Conservation (phyloP, 225 moss, liverwort and hornwort species). For the Straminergon stramineum region DNA sequence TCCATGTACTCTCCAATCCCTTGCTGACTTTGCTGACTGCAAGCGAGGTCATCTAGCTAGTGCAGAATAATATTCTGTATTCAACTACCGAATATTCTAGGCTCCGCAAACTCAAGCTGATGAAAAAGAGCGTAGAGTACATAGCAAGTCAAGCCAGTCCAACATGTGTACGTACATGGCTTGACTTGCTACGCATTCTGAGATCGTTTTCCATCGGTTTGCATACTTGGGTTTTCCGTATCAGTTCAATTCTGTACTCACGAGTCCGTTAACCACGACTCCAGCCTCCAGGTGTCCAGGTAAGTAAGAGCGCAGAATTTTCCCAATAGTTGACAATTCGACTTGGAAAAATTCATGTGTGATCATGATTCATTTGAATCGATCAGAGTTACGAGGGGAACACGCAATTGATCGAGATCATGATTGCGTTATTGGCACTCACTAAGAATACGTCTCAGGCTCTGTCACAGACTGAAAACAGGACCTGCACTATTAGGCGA, state of each 20-base stretch:
- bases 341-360: neutral
- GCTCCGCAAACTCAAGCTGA: neutral
- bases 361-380: neutral
- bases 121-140: neutral
- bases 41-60: neutral
- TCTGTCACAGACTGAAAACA: neutral
- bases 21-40: neutral
- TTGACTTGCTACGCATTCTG: neutral
- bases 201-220: neutral
- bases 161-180: neutral
- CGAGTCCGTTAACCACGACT: too few species aligned
- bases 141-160: neutral
- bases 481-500: neutral
- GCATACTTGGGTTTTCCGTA: too few species aligned
- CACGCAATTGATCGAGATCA: neutral
- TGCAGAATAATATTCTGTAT: neutral
- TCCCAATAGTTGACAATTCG: neutral
- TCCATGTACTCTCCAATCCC: neutral
- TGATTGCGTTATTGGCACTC: too few species aligned
- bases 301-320: neutral
- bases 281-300: too few species aligned
- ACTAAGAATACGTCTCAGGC: neutral
- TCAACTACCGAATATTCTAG: neutral
- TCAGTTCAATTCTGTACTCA: neutral
- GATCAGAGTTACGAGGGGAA: neutral